Base-by-base conservation (phyloP, 169 alveolate genomes). In the Cytauxzoon felis region DNA sequence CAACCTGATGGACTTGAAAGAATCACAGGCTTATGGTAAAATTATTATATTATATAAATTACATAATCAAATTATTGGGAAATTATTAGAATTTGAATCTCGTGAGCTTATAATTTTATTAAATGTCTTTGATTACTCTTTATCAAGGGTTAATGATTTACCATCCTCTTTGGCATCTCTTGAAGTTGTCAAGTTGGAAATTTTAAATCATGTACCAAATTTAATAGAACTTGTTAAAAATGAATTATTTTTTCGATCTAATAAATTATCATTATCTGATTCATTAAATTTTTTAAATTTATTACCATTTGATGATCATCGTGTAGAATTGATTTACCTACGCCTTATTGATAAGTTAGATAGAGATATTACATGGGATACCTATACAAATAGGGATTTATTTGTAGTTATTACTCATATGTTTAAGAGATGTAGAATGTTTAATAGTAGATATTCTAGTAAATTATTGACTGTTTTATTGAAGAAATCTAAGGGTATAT, bases 181-280 rank as follows among this genome's bases (percentile, higher is more conserved):
- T 6, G 54, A 61, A 53, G 42, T 34, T 13, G 40, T 41, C 13
- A 65, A 26, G 24, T 51, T 33, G 16, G 72, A 73, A 33, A 65
- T 62, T 16, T 49, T 40, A 13, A 62, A 33, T 23, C 23, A 32
- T 9, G 38, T 34, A 18, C 69, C 72, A 23, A 24, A n/a, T 9
- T 60, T 62, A 5, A 32, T 11, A 7, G 61, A 69, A 57, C 45
- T 38, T 24, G 42, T 73, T 2, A 45, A 13, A 23, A 29, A 52
- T 1, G 84, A 73, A 54, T 50, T 73, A 27, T 7, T 41, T 5
- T 73, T 54, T 51, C 40, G 84, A 29, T 24, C 69, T 6, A 41
- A 58, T 24, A 58, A 34, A 16, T 56, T 73, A 73, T 73, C 84
- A 73, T 32, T 73, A 32, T 26, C 69, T 8, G 84, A 73, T 11